These are phyloP conservation scores for Colletotrichum orchidophilum DNA, from an alignment of 2,329 filamentous ascomycete genomes.

Conservation along the genomic window DNA sequence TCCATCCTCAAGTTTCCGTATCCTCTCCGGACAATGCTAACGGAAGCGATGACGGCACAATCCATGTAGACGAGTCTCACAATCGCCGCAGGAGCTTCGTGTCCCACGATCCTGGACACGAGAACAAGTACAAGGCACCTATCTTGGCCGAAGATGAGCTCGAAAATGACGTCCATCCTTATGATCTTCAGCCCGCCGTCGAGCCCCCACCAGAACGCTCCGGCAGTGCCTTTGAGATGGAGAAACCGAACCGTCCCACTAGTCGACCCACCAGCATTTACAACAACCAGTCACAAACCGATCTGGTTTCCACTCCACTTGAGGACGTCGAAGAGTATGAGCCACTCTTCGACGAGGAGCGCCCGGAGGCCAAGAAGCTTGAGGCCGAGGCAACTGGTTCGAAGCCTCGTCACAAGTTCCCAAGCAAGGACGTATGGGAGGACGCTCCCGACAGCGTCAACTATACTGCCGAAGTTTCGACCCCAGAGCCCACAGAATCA, in stretches of 20 bases:
- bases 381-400: constrained; percentile 53
- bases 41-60: constrained; percentile 66
- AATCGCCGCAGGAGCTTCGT: constrained; percentile 52
- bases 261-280: constrained; percentile 73
- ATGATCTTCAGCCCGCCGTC: constrained; percentile 81
- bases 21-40: constrained; percentile 40
- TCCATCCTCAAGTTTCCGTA: constrained; percentile 41
- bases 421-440: constrained; percentile 97
- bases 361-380: constrained; percentile 51
- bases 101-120: constrained; percentile 13
- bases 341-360: constrained; percentile 88
- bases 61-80: constrained; percentile 79
- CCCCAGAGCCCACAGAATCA: constrained; percentile 67
- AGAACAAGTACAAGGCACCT: constrained; percentile 70
- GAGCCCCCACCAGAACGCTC: constrained; percentile 76
- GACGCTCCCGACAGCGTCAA: constrained; percentile 89
- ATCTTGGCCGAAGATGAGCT: constrained; percentile 92
- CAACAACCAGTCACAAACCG: constrained; percentile 59
- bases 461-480: constrained; percentile 82
- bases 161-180: constrained; percentile 74
- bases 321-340: constrained; percentile 96
- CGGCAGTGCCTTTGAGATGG: constrained; percentile 65
- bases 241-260: constrained; percentile 69
- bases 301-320: constrained; percentile 74
- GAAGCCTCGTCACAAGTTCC: constrained; percentile 76